Conservation (phyloP, 768 basidiomycete genomes). For the Fistulinella prunicolor region DNA sequence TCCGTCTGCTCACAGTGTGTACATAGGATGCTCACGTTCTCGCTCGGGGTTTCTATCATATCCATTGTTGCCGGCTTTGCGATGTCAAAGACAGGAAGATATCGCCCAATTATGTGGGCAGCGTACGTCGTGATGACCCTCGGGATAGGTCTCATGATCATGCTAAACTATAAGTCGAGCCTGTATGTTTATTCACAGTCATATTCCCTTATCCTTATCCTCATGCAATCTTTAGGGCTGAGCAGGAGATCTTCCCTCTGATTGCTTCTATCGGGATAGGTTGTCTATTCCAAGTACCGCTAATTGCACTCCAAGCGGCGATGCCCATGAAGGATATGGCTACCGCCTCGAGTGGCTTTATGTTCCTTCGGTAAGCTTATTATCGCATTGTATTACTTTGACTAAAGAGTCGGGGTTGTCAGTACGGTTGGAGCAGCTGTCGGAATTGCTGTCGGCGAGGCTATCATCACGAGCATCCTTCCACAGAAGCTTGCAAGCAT, state of each 20-base stretch:
- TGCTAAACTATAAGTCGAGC: constrained; percentile 54
- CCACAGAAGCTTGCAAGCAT: too few relatives aligned
- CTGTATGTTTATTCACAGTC: neutral
- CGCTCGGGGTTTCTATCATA: constrained; percentile 53
- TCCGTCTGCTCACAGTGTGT: neutral
- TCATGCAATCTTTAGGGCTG: constrained; percentile 39
- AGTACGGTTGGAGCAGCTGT: too few relatives aligned
- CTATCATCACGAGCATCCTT: too few relatives aligned
- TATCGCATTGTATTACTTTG: neutral
- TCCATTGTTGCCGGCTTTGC: constrained; percentile 58
- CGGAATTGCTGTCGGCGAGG: too few relatives aligned
- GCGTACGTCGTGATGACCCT: constrained; percentile 53
- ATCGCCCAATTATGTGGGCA: constrained; percentile 61
- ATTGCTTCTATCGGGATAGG: constrained; percentile 62
- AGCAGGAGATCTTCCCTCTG: constrained; percentile 60
- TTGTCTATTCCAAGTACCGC: constrained; percentile 58
- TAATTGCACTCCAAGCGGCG: constrained; percentile 76
- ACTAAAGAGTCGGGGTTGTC: too few relatives aligned
- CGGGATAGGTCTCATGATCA: constrained; percentile 72
- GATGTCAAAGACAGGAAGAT: constrained; percentile 55
- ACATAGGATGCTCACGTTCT: constrained; percentile 70
- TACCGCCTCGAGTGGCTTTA: constrained; percentile 66
- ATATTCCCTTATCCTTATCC: neutral
- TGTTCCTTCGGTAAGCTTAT: constrained; percentile 55
- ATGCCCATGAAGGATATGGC: constrained; percentile 87